These are phyloP conservation scores for Fusarium sp. DNA, from an alignment of 2,329 filamentous ascomycete genomes.

Conservation along the genomic window DNA sequence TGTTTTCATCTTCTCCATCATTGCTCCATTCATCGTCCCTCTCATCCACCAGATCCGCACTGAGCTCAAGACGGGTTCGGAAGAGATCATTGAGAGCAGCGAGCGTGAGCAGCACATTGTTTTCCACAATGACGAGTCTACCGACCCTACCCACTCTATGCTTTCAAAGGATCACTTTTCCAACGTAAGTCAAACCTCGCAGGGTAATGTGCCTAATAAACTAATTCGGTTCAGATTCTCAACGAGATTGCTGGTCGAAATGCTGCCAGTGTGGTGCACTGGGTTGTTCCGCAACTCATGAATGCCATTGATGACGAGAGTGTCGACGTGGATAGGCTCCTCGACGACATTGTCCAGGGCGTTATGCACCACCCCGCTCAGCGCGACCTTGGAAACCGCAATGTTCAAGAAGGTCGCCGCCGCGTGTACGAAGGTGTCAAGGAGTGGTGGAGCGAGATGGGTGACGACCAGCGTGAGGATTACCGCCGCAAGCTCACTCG, in stretches of 20 bases:
- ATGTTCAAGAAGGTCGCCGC: conserved; percentile 75
- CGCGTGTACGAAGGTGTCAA: conserved; percentile 84
- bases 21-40: conserved; percentile 88
- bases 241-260: conserved; percentile 90
- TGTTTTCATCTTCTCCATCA: conserved; percentile 88
- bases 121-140: conserved; percentile 79
- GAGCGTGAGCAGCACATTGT: conserved; percentile 86
- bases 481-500: conserved; percentile 81
- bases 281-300: conserved; percentile 91
- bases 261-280: conserved; percentile 80
- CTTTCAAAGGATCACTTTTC: conserved; percentile 95
- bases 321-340: conserved; percentile 73
- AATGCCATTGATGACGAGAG: conserved; percentile 84
- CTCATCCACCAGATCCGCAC: conserved; percentile 87
- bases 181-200: conserved; percentile 64
- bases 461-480: conserved; percentile 69
- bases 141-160: conserved; percentile 94
- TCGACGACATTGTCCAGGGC: conserved; percentile 81
- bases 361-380: conserved; percentile 91
- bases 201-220: background rate
- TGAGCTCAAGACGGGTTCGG: conserved; percentile 86
- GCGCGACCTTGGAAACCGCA: conserved; percentile 75
- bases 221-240: conserved; percentile 63
- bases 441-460: conserved; percentile 82
- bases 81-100: conserved; percentile 87